phyloP scores from a whole-genome alignment of 306 rosid genomes.

The Ormosia emarginata region DNA sequence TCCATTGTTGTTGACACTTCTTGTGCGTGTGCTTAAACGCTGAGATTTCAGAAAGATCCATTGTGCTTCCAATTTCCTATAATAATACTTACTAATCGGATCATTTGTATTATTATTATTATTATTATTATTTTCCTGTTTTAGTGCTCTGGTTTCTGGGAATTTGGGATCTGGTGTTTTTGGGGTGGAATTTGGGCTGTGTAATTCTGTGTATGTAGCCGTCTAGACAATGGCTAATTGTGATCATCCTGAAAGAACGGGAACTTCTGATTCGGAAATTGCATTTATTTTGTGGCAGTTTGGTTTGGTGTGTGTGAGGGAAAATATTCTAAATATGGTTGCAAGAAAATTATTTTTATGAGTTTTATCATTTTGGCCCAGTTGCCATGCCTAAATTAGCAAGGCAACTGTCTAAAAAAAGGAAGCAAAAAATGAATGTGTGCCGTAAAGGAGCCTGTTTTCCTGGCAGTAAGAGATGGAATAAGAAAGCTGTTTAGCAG shows the following conservation, averaged over 20 bases:
- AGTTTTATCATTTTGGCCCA: not conserved
- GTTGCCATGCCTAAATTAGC: not conserved
- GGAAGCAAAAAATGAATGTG: not conserved
- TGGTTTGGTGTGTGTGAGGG: not conserved
- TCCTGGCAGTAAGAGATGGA: not conserved
- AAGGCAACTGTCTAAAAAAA: not conserved
- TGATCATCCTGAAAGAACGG: not conserved
- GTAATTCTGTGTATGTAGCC: not conserved
- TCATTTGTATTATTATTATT: not conserved
- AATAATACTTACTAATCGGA: not conserved
- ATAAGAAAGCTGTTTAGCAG: not conserved
- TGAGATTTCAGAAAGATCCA: not conserved
- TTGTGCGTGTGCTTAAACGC: constrained; percentile 73
- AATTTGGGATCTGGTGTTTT: not conserved
- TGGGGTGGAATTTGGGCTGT: not conserved
- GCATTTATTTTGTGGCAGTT: not conserved
- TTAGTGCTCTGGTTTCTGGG: not conserved
- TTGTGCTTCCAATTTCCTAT: not conserved
- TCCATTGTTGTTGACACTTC: constrained; percentile 54
- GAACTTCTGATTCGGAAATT: not conserved
- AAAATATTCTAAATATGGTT: not conserved
- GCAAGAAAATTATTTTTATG: not conserved
- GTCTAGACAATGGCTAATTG: not conserved
- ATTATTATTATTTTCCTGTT: not conserved
- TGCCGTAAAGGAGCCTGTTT: not conserved